These are phyloP conservation scores for Sarcocystis neurona DNA, from an alignment of 169 alveolate genomes.

Conservation along the genomic window DNA sequence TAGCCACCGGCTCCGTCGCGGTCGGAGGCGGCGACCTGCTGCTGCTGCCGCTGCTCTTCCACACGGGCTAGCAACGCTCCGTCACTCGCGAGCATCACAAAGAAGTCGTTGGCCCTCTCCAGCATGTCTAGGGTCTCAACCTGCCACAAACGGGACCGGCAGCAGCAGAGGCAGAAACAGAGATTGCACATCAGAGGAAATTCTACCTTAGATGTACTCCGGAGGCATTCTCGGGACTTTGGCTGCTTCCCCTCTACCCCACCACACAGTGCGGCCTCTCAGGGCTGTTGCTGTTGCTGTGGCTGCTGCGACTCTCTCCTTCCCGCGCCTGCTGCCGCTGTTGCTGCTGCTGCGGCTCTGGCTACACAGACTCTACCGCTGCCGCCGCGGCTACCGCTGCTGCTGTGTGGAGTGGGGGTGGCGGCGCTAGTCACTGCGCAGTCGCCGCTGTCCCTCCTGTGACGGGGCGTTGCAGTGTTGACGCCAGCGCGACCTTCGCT, in stretches of 20 bases:
- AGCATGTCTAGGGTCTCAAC: constrained; percentile 10
- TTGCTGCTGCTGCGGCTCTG: no score
- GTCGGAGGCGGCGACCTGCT: neutral
- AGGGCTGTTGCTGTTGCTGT: no score
- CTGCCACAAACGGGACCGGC: neutral
- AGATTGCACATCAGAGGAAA: neutral
- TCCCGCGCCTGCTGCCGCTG: no score
- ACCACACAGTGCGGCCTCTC: neutral
- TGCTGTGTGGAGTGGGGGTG: no score
- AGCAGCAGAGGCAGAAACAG: neutral
- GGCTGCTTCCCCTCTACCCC: neutral
- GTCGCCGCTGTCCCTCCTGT: no score
- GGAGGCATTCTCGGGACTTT: neutral
- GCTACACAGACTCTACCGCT: no score
- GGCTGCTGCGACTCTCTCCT: no score
- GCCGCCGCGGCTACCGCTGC: no score
- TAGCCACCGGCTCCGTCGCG: neutral
- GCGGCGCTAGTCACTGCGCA: no score
- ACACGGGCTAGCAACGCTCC: constrained; percentile 53
- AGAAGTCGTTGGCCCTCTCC: constrained; percentile 41
- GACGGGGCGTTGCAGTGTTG: no score
- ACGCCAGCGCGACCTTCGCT: neutral
- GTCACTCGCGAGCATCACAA: constrained; percentile 52
- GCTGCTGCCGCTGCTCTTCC: neutral
- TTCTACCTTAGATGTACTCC: neutral